Evolutionary conservation across 2,329 filamentous ascomycete genomes (phyloP).

Genomic region (Aspergillus sp.): DNA sequence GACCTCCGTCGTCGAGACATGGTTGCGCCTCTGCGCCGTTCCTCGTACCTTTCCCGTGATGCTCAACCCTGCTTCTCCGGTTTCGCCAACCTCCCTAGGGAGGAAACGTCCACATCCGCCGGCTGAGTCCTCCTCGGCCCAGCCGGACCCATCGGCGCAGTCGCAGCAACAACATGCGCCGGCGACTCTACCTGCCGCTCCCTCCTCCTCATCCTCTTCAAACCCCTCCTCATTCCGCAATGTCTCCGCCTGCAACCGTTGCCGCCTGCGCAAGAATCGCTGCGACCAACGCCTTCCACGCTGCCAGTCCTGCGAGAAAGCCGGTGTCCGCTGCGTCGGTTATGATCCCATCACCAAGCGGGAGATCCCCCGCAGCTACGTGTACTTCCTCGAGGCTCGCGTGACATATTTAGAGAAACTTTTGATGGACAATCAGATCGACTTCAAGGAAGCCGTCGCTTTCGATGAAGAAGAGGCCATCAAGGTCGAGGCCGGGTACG

Average conservation of each 20-base stretch:
- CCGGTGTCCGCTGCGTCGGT: slow-evolving; percentile 84
- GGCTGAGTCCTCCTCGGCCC: slow-evolving; percentile 23
- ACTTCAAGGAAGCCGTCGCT: slow-evolving; percentile 67
- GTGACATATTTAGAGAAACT: slow-evolving; percentile 79
- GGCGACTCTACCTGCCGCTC: slow-evolving; percentile 9
- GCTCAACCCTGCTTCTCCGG: slow-evolving; percentile 31
- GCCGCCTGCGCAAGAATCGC: slow-evolving; percentile 85
- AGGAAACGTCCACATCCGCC: slow-evolving; percentile 37
- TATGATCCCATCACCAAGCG: slow-evolving; percentile 96
- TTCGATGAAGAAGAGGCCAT: slow-evolving; percentile 56
- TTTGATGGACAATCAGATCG: slow-evolving; percentile 65
- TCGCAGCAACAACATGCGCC: slow-evolving; percentile 17
- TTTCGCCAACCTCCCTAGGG: slow-evolving; percentile 30
- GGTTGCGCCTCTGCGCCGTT: slow-evolving; percentile 26
- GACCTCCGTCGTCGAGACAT: slow-evolving; percentile 27
- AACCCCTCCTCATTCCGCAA: slow-evolving; percentile 64
- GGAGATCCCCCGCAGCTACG: slow-evolving; percentile 89
- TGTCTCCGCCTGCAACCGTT: slow-evolving; percentile 92
- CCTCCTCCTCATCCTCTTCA: slow-evolving; percentile 18
- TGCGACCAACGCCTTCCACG: slow-evolving; percentile 92
- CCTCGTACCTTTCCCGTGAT: slow-evolving; percentile 26
- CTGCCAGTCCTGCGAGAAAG: slow-evolving; percentile 90
- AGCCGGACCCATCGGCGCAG: slow-evolving; percentile 18
- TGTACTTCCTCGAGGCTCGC: slow-evolving; percentile 88
- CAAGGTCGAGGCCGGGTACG: slow-evolving; percentile 27